Evolutionary conservation across 129 eudicot species (phyloP), one percentile per base, ranked within the genome.

Genomic region (Mikania micrantha): DNA sequence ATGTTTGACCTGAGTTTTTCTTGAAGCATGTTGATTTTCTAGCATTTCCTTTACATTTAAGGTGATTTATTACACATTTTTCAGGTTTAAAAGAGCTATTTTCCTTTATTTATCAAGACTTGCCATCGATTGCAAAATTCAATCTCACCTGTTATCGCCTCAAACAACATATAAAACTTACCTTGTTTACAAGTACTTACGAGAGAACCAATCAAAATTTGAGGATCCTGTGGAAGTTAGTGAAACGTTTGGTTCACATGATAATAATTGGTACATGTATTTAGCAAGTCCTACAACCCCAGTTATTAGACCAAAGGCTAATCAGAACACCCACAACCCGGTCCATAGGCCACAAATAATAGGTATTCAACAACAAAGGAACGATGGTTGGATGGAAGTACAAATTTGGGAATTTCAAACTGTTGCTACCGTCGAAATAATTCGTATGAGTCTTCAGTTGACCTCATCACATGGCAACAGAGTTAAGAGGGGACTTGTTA

Each of bases 371-470:
- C 66, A 57, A 54, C 32, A 36, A 11, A 57, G 75, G 54, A 27
- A 39, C 15, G 57, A 70, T 29, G 56, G 56, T 25, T 69, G 65
- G 64, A 53, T 69, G 54, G 54, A 69, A 69, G 74, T 69, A 32
- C 53, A 53, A 24, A 35, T 57, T 16, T 57, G 27, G 20, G 57
- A 70, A 70, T 70, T 70, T 19, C 19, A 4, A 27, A 40, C 21
- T 3, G 28, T 0, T 38, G 5, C 66, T 10, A 6, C 44, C 13
- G 1, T 3, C 0, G 35, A 34, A 19, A 34, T 13, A 12, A 19
- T 32, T 45, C 17, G 7, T 16, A 25, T 48, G n/a, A n/a, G n/a
- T n/a, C n/a, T n/a, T n/a, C n/a, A n/a, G n/a, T n/a, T n/a, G n/a
- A n/a, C n/a, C n/a, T n/a, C n/a, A n/a, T n/a, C n/a, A n/a, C n/a